Evolutionary conservation across 1,139 yeast genomes (phyloP).

Genomic region (Candida freyschussii): DNA sequence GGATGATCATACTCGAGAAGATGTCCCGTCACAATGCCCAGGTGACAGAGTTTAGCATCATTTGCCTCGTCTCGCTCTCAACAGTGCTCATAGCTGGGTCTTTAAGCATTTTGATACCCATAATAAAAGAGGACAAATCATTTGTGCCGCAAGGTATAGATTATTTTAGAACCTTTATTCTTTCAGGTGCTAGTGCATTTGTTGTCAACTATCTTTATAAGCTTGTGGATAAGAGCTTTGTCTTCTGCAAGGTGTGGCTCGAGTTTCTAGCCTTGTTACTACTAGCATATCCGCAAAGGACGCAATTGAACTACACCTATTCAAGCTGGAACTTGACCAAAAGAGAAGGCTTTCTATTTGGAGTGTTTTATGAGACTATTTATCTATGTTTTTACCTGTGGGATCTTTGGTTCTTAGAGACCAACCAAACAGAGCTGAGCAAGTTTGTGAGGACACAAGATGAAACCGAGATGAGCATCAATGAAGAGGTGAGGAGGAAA

Average conservation of each 20-base stretch:
- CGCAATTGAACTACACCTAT: slow-evolving; percentile 10
- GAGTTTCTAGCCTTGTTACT: slow-evolving; percentile 19
- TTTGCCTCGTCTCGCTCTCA: not conserved
- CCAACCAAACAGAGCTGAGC: slow-evolving; percentile 9
- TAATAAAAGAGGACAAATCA: slow-evolving; percentile 13
- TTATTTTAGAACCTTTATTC: slow-evolving; percentile 19
- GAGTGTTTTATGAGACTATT: slow-evolving; percentile 15
- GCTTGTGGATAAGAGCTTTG: slow-evolving; percentile 7
- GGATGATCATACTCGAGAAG: too few species aligned
- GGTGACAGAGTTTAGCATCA: slow-evolving; percentile 1
- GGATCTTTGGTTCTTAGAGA: slow-evolving; percentile 14
- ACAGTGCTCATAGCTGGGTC: slow-evolving; percentile 2
- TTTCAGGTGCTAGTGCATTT: slow-evolving; percentile 15
- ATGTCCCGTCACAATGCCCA: too few species aligned
- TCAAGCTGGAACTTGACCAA: slow-evolving; percentile 22
- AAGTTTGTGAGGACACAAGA: slow-evolving; percentile 6
- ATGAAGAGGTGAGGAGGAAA: slow-evolving; percentile 16
- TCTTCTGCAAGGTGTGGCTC: slow-evolving; percentile 16
- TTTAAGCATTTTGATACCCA: slow-evolving; percentile 5
- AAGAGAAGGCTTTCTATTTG: slow-evolving; percentile 22
- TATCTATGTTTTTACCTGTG: slow-evolving; percentile 12
- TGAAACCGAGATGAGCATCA: slow-evolving; percentile 8
- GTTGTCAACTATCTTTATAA: slow-evolving; percentile 16
- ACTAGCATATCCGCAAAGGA: slow-evolving; percentile 23
- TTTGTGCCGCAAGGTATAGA: slow-evolving; percentile 20